phyloP scores from a whole-genome alignment of 768 basidiomycete genomes.

The Candolleomyces aberdarensis region DNA sequence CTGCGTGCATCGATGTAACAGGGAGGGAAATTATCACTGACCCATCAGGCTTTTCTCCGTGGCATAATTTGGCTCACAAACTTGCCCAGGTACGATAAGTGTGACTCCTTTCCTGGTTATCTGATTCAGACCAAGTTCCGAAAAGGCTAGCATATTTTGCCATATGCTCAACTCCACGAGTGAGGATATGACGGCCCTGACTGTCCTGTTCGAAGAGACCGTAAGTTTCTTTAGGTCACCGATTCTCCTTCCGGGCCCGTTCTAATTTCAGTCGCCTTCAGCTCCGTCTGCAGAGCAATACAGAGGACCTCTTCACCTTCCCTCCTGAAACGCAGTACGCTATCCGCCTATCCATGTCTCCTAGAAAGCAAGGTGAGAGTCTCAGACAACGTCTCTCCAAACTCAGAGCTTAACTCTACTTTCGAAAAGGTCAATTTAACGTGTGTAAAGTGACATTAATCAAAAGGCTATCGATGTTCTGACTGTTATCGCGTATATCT shows the following conservation, averaged over 20 bases:
- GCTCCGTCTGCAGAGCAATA: slow-evolving; percentile 37
- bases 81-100: slow-evolving; percentile 38
- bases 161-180: slow-evolving; percentile 49
- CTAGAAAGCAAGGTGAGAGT: slow-evolving; percentile 17
- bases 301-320: slow-evolving; percentile 42
- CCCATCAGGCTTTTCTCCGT: slow-evolving; percentile 26
- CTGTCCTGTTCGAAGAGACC: slow-evolving; percentile 45
- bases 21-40: neutral
- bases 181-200: slow-evolving; percentile 44
- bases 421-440: slow-evolving; percentile 9
- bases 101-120: neutral
- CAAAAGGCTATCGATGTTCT: slow-evolving; percentile 9
- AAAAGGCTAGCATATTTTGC: slow-evolving; percentile 51
- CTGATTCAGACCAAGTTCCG: slow-evolving; percentile 8
- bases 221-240: slow-evolving; percentile 24
- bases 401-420: neutral
- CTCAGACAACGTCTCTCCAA: neutral
- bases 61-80: slow-evolving; percentile 40
- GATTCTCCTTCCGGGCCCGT: slow-evolving; percentile 11
- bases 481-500: neutral
- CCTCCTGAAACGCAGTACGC: slow-evolving; percentile 32
- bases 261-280: slow-evolving; percentile 19
- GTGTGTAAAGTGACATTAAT: slow-evolving; percentile 9
- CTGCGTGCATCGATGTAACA: neutral
- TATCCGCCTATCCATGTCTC: slow-evolving; percentile 39